Base-by-base conservation (phyloP, 306 rosid genomes). In the Lathyrus tuberosus region DNA sequence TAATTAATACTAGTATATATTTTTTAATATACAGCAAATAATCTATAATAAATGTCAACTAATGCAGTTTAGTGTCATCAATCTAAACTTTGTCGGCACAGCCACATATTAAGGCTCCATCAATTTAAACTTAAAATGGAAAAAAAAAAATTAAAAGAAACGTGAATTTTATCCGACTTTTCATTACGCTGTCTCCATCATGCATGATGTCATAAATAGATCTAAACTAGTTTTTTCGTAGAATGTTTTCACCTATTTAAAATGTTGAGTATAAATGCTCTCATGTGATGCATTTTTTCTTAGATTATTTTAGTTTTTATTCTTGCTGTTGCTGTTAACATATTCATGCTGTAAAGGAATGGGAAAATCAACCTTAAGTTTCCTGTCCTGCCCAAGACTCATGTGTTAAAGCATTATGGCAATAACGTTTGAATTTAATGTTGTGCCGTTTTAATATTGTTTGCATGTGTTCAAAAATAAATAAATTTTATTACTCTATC, bases 341-440 rank as follows among this genome's bases (percentile, higher is more conserved):
- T 22, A 20, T 70, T 63, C 80, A 70, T 67, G 40, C 80, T 61
- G 81, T 78, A 80, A 84, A 78, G 83, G 76, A 65, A 47, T 54
- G 44, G 75, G 56, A 12, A 41, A 42, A 38, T 63, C 46, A 76
- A 35, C 41, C 63, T 24, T 71, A 65, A 63, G 70, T 65, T 47
- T 69, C 71, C 10, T 63, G 4, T 69, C 71, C 10, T 63, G 4
- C 75, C 12, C 75, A 31, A 40, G 71, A 53, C 47, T 66, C 79
- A 75, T 75, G 81, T 78, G 49, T 78, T 28, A 14, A 14, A 65
- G 35, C 79, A 72, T 68, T 57, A 75, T 69, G 70, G 41, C 18
- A 18, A 40, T 40, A 40, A 6, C 41, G 61, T 71, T 26, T 7
- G 46, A 18, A 70, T 1, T 12, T 1, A 42, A 33, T 5, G 38